Base-by-base conservation (phyloP, 106 monocot species). In the Dendrobium huoshanense region DNA sequence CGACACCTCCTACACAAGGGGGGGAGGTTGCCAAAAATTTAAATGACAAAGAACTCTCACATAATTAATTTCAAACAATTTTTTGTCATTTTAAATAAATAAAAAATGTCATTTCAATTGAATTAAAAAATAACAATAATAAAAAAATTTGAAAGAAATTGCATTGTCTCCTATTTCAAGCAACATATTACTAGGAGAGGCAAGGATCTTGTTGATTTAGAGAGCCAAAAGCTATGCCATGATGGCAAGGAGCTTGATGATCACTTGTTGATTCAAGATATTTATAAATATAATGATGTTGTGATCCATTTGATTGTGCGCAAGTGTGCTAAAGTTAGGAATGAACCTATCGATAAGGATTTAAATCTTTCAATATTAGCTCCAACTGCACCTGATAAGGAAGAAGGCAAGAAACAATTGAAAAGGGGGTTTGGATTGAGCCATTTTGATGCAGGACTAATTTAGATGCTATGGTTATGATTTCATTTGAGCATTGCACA, bases 281-380 rank as follows among this genome's bases (percentile, higher is more conserved):
- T 37, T 37, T 37, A 37, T 37, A 37, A 37, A 37, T 37, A 37
- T 37, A 37, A 37, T 37, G 37, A 37, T 37, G 37, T 37, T 80
- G 83, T 87, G 4, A 82, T 93, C 81, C 89, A 91, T 55, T 47
- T 91, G 70, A 59, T 89, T 33, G 86, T 88, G 15, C 75, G 78
- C 49, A 84, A 87, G 76, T 82, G 89, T 0, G 87, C 89, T 3
- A 94, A 88, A 76, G 70, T 91, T 6, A 73, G 75, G 67, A 64
- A 80, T 19, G 79, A 81, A 74, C 82, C 75, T 11, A 37, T 72
- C 45, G 83, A 82, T 17, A 87, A 86, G 33, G 87, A 87, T 37
- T 86, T 80, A 79, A 87, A 89, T 51, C 47, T 91, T 7, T 89
- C 67, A 1, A 78, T 89, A 0, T 67, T 77, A 24, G 83, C 81